phyloP scores from a whole-genome alignment of 1,284 basidiomycete species.

The Phellinidium pouzarii region DNA sequence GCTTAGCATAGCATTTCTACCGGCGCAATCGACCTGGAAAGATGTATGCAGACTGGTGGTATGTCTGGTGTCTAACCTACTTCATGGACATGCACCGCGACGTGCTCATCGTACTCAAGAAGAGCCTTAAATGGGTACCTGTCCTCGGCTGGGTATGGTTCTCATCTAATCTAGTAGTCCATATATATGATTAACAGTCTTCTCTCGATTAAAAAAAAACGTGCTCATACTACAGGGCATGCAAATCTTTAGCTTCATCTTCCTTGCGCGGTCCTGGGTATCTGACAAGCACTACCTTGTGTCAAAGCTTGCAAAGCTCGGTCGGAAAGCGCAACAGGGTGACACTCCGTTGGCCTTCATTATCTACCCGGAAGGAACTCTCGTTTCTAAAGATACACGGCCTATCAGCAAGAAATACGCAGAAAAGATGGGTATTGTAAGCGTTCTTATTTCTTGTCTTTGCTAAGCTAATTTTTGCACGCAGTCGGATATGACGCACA shows the following conservation, averaged over 20 bases:
- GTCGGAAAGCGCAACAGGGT: constrained; percentile 51
- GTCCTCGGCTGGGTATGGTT: constrained; percentile 79
- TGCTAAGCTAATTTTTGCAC: constrained; percentile 8
- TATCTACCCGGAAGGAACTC: constrained; percentile 90
- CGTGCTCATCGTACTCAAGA: constrained; percentile 87
- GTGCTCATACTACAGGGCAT: constrained; percentile 48
- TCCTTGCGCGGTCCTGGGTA: constrained; percentile 82
- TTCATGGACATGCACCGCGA: constrained; percentile 67
- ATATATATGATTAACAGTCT: neutral
- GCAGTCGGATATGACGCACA: constrained; percentile 73
- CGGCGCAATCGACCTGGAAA: constrained; percentile 27
- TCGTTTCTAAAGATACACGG: constrained; percentile 77
- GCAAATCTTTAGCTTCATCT: constrained; percentile 92
- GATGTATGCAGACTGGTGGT: constrained; percentile 91
- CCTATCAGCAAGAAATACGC: constrained; percentile 81
- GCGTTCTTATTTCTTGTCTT: constrained; percentile 27
- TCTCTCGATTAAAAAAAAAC: neutral
- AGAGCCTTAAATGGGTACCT: constrained; percentile 82
- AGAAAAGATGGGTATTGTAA: constrained; percentile 73
- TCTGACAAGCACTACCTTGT: constrained; percentile 66
- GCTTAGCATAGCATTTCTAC: neutral
- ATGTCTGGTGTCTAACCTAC: constrained; percentile 82
- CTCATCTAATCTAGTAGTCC: neutral
- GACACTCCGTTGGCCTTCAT: constrained; percentile 75
- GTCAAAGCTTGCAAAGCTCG: constrained; percentile 49